These are phyloP conservation scores for Pachysandra terminalis DNA, from an alignment of 164 flowering plant genomes.

Conservation along the genomic window DNA sequence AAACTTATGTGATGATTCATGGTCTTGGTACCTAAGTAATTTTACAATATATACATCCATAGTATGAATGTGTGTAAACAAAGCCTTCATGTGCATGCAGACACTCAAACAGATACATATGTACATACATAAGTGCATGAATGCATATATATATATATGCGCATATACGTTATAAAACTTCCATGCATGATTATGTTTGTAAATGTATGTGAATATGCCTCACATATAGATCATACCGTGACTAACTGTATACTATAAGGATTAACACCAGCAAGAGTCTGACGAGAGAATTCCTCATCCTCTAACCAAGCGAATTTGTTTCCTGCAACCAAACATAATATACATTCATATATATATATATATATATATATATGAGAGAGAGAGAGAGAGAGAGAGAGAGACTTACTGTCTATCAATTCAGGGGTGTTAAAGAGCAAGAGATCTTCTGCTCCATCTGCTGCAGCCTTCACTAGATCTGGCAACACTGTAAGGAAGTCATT, in stretches of 20 bases:
- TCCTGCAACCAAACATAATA: constrained; percentile 10
- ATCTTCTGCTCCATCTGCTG: neutral
- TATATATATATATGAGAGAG: too few species aligned
- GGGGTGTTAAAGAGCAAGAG: constrained; percentile 22
- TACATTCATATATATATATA: too few species aligned
- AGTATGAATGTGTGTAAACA: too few species aligned
- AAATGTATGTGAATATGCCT: too few species aligned
- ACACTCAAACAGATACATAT: too few species aligned
- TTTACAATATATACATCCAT: too few species aligned
- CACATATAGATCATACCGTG: constrained; percentile 21
- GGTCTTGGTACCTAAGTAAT: too few species aligned
- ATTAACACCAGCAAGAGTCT: constrained; percentile 50
- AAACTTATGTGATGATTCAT: too few species aligned
- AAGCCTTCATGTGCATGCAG: too few species aligned
- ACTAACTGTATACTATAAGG: constrained; percentile 34
- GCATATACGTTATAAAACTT: too few species aligned
- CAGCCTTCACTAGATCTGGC: constrained; percentile 2
- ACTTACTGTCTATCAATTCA: neutral
- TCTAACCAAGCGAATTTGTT: constrained; percentile 27
- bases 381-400: constrained; percentile 1
- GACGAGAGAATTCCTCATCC: constrained; percentile 37
- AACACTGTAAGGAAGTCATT: neutral
- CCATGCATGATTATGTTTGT: too few species aligned
- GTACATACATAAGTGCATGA: too few species aligned
- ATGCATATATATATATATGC: neutral